Base-by-base conservation (phyloP, 2,329 filamentous ascomycete genomes). In the Fusarium liriodendri region DNA sequence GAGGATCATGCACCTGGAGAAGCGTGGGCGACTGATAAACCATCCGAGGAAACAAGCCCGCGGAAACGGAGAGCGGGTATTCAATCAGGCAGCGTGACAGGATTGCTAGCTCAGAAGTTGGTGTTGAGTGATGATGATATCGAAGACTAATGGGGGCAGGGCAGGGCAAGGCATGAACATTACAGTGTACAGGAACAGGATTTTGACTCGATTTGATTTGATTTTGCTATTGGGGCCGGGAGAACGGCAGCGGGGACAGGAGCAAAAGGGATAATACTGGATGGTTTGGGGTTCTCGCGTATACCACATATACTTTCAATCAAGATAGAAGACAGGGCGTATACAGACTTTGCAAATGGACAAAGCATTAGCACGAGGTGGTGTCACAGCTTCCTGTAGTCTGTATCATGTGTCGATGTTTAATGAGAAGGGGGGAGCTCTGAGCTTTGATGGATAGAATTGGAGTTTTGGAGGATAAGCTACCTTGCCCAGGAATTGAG, bases 81-180 rank as follows among this genome's bases (percentile, higher is more conserved):
- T 71, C 80, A 82, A 72, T 70, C 82, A 61, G 74, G 80, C 4
- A 81, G 79, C 11, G 79, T 84, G 52, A 82, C 83, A 3, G 82
- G 85, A 32, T 79, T 88, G 72, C 84, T 87, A 47, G 88, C 91
- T 70, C 90, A 91, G 80, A 93, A 92, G 77, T 83, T 95, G 73
- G 89, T 94, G 52, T 83, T 96, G 45, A 94, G 92, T 76, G 94
- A 97, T 78, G 94, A 97, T 83, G 94, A 97, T 84, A 96, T 97
- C 79, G 93, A 95, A 81, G 94, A 95, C 77, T 85, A 85, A 89
- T 64, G 54, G 16, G 16, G 18, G 14, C 22, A 16, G 38, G 38
- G 38, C 38, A 40, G 8, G 47, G 35, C 38, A 40, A 5, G 47
- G 35, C 29, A 20, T 62, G 25, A 14, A n/a, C 32, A 63, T 27